Evolutionary conservation across 2,329 filamentous ascomycete genomes (phyloP), one percentile per base, ranked within the genome.

Genomic region (Diaporthe ampelina): DNA sequence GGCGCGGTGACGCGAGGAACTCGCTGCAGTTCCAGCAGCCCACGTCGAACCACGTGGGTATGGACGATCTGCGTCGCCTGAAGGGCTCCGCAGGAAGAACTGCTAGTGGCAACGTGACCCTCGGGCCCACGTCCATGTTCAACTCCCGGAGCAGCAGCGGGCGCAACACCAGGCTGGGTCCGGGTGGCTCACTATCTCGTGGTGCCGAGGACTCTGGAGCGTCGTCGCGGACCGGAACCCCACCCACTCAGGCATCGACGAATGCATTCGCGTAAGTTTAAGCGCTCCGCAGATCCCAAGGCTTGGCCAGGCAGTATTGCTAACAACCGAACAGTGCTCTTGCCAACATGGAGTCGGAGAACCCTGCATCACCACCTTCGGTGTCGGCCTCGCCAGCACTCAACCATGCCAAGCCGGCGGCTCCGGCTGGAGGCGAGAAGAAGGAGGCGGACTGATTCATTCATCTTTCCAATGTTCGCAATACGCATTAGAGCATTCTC

Each of bases 81-180:
- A 94, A 93, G 85, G 88, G 88, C 57, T 87, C 86, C 43, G 85
- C 88, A 65, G 89, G 88, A 86, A 86, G 90, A 79, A 82, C 89
- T 76, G 81, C 92, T 82, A 88, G 91, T 88, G 84, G 92, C 84
- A 88, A 91, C 84, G 83, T 91, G 80, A 86, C 90, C 79, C 85
- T 98, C 77, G 95, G 95, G 40, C 96, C 97, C 17, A 93, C 93
- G 70, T 95, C 94, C 76, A 94, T 97, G 89, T 94, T 98, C 80
- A 92, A 91, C 77, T 94, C 93, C n/a, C 92, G 97, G 77, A 97
- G 94, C 87, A 96, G 95, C 87, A 98, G 95, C 82, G 94, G 95
- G 77, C 92, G 95, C 40, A 68, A 68, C 29, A 35, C 63, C 78
- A 92, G 93, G 81, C 89, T 97, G 79, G 94, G 94, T 75, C 94